Conservation (phyloP, 768 basidiomycete species). For the Cystobasidiopsis lactophilus region DNA sequence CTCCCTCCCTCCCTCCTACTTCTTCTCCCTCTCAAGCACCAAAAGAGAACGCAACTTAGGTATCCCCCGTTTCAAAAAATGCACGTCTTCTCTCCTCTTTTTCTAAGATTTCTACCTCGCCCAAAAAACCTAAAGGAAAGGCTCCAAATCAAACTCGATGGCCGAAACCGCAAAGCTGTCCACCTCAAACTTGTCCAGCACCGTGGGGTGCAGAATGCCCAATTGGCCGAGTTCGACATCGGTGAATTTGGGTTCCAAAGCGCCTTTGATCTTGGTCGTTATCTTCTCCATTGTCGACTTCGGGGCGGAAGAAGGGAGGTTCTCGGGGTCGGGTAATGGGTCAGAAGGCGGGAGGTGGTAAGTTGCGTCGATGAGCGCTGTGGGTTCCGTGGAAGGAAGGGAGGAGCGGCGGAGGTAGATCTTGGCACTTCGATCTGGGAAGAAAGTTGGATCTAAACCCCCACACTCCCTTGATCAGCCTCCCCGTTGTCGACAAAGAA, state of each 20-base stretch:
- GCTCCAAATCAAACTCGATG: conserved; percentile 80
- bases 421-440: conserved; percentile 81
- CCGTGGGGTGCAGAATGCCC: conserved; percentile 79
- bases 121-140: conserved; percentile 44
- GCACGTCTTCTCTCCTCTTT: no score
- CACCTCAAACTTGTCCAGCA: conserved; percentile 82
- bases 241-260: not conserved
- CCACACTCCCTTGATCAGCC: no score
- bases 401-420: conserved; percentile 56
- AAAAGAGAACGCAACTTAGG: no score
- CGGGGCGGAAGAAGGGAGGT: not conserved
- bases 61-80: no score
- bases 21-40: no score
- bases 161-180: conserved; percentile 27
- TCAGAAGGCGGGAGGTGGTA: conserved; percentile 10
- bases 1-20: no score
- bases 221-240: conserved; percentile 70
- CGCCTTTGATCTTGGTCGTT: conserved; percentile 13
- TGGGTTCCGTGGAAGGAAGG: conserved; percentile 14
- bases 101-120: no score
- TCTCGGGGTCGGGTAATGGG: conserved; percentile 9
- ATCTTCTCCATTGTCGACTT: not conserved
- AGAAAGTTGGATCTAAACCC: conserved; percentile 73
- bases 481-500: not conserved
- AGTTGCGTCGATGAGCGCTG: conserved; percentile 12